Evolutionary conservation across 2,329 filamentous ascomycete species (phyloP), one percentile per base, ranked within the genome.

Genomic region (Fusarium globosum): DNA sequence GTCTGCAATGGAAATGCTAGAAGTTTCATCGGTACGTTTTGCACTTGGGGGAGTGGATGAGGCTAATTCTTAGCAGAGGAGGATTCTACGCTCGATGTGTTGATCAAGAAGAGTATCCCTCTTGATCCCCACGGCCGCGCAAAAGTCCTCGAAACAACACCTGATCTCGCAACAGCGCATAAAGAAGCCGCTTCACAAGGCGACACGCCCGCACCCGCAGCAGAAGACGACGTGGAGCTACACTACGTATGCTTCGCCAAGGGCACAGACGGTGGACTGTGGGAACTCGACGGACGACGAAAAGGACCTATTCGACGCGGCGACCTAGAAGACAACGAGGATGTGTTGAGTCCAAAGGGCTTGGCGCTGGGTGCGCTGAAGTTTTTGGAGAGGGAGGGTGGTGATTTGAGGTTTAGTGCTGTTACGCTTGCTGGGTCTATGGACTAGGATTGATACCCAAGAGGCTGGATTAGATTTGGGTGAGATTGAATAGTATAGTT

Each of bases 231-330:
- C 75, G 88, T 97, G n/a, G 96, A 98, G 80, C 86, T 98, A 77
- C 96, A 99, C 85, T 98, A 97, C 81, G 96, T 98, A 52, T 96
- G 94, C 79, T 99, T 98, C 82, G 93, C 96, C 59, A 96, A 95
- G 85, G 86, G 86, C 38, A 83, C 83, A 58, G 90, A 93, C 80
- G 92, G 92, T 62, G 88, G 81, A 18, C 78, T 90, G 42, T 90
- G 88, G 88, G 89, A 91, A 84, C 85, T 91, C 16, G 89, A 91
- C 75, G 89, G 89, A 7, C 83, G 88, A 57, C 79, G 87, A 63
- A 90, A 89, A 81, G 89, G 89, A 0, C 89, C 89, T 13, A 83
- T 91, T 36, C 80, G 83, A 45, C 81, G 88, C 30, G 92, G 92
- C 0, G 78, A 83, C 48, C 80, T 95, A 59, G 85, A 78, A 0